Percentiles rank a stretch among this genome's conserved stretches.
These are phyloP conservation scores for Clitopilus passeckerianus DNA, from an alignment of 768 basidiomycete species.

Conservation along the genomic window DNA sequence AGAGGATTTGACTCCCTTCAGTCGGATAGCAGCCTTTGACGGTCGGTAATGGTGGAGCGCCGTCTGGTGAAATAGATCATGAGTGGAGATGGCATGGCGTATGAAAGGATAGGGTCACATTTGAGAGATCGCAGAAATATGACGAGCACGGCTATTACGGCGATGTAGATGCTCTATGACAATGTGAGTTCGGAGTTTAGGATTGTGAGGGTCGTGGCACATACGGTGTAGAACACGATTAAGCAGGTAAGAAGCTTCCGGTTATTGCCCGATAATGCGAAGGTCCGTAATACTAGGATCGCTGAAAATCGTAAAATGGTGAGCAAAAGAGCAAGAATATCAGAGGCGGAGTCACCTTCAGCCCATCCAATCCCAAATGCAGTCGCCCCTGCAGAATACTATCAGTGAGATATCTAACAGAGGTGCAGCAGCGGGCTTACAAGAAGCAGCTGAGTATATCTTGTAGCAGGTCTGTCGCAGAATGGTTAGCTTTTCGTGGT, in stretches of 20 bases:
- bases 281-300: constrained; percentile 13
- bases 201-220: background rate
- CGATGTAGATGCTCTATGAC: background rate
- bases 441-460: constrained; percentile 2
- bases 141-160: constrained; percentile 2
- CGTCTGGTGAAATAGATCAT: background rate
- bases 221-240: constrained; percentile 3
- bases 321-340: background rate
- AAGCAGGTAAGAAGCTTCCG: constrained; percentile 5
- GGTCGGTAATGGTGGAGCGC: constrained; percentile 5
- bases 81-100: background rate
- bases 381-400: constrained; percentile 1
- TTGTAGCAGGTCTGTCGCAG: constrained; percentile 2
- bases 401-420: no score
- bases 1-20: constrained; percentile 5
- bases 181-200: background rate
- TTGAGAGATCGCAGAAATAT: constrained; percentile 4
- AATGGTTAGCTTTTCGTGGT: background rate
- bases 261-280: constrained; percentile 12
- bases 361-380: constrained; percentile 5
- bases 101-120: constrained; percentile 2
- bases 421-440: background rate
- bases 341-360: constrained; percentile 4
- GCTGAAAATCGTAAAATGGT: constrained; percentile 2
- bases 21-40: constrained; percentile 8